Evolutionary conservation across 2,329 filamentous ascomycete genomes (phyloP), one percentile per base, ranked within the genome.

Genomic region (Penicillium sp.): DNA sequence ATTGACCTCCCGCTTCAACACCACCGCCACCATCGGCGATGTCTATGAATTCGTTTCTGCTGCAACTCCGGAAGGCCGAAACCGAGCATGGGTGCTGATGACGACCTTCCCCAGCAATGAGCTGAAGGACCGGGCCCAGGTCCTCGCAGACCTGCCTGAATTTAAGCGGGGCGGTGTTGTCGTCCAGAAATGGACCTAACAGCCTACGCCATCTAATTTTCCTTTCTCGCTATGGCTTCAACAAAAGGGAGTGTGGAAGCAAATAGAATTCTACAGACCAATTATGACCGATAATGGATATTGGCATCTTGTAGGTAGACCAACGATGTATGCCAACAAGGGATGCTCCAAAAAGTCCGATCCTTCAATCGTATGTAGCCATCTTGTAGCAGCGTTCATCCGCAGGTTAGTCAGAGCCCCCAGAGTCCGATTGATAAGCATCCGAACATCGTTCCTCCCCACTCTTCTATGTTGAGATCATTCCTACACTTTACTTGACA

Each of bases 21-120:
- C 79, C 0, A 78, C 76, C 1, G 79, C 83, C 59, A 84, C 81
- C 0, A 75, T 85, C 47, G 81, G 80, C 32, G 78, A 84, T 52
- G 77, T 85, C 31, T 84, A 84, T 64, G 66, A 71, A 34, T 84
- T 84, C 57, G 80, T 84, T 37, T 66, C 72, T 43, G 72, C 74
- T 10, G 71, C 80, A 4, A 79, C 74, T 38, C 63, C 78, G 0
- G 64, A 67, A 11, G 77, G 74, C 51, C 67, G 68, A 43, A 61
- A 69, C 50, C 73, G 81, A 27, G 56, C 71, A 3, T 85, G 78
- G 68, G 78, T 77, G 3, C 66, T 85, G 49, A 82, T 83, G 77
- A 84, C 81, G 4, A 84, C 81, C 0, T 84, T 85, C 62, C 81
- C 81, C 0, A 81, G 74, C 47, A 82, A 78, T 55, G 80, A 84